phyloP scores from a whole-genome alignment of 2,329 filamentous ascomycete genomes.

The Phoma sp. region DNA sequence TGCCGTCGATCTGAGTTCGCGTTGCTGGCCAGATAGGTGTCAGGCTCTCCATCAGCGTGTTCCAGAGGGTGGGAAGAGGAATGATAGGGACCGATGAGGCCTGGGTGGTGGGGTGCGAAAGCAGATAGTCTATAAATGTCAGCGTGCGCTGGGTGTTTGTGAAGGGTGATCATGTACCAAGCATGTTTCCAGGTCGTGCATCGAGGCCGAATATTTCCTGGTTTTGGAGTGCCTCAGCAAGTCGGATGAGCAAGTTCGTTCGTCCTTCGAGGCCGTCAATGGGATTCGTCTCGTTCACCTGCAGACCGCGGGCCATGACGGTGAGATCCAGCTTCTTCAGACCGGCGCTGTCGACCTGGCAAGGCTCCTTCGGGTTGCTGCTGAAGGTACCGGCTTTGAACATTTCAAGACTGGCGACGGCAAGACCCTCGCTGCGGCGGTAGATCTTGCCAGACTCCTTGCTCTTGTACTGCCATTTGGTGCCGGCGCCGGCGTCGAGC shows the following conservation, averaged over 20 bases:
- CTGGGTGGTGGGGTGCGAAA: conserved; percentile 87
- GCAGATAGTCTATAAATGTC: conserved; percentile 74
- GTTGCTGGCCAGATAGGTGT: conserved; percentile 87
- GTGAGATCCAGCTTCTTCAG: conserved; percentile 76
- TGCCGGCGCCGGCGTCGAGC: conserved; percentile 87
- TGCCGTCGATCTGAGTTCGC: conserved; percentile 83
- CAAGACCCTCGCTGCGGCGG: conserved; percentile 84
- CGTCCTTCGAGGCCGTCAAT: conserved; percentile 86
- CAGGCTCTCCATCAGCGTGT: conserved; percentile 85
- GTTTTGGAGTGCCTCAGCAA: conserved; percentile 79
- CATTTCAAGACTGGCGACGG: conserved; percentile 82
- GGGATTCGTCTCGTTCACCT: conserved; percentile 80
- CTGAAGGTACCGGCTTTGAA: conserved; percentile 93
- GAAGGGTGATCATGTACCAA: conserved; percentile 64
- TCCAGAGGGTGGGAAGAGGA: conserved; percentile 86
- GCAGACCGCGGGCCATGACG: conserved; percentile 78
- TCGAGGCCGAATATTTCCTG: conserved; percentile 83
- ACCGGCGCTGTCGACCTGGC: conserved; percentile 86
- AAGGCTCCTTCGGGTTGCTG: conserved; percentile 78
- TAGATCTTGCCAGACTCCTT: conserved; percentile 84
- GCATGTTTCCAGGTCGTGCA: conserved; percentile 89
- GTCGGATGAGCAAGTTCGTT: conserved; percentile 75
- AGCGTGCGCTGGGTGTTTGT: conserved; percentile 6
- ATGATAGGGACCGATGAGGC: conserved; percentile 88
- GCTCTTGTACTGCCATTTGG: conserved; percentile 90